Evolutionary conservation across 2,329 filamentous ascomycete genomes (phyloP), one percentile per base, ranked within the genome.

Genomic region (Aschersonia sp.): DNA sequence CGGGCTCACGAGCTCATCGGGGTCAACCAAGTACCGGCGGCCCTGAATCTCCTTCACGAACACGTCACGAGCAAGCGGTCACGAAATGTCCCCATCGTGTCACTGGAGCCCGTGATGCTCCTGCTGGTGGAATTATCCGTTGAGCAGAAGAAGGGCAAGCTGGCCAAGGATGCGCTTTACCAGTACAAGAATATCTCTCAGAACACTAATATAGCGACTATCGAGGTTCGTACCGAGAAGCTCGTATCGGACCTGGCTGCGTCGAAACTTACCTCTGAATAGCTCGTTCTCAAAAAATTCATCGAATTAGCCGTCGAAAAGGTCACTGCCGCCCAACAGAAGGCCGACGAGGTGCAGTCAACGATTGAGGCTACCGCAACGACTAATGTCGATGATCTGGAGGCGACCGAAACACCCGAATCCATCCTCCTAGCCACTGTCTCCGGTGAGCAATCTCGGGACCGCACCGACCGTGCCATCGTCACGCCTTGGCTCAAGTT

Each of bases 181-280:
- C 92, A 95, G 68, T 98, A 98, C 79, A 98, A 98, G 77, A 98
- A 98, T 68, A 97, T 95, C 57, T 90, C 89, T 48, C 92, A 98
- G 68, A 98, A 98, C 72, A 95, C 90, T 58, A 97, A 97, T 64
- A 88, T 98, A 56, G 88, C 81, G 58, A 98, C 92, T 52, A 98
- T 98, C 65, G 92, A 97, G 80, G 84, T 87, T 71, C 42, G 65
- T 60, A 37, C 35, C 12, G 35, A 22, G 47, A 32, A 30, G 46
- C 32, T 44, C 9, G 11, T 30, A n/a, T 5, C 22, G 42, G 22
- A 22, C 22, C 22, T 22, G 22, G 22, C 22, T 22, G 22, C 22
- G 22, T 22, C 22, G 22, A 22, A 39, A 39, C 35, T n/a, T 51
- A 30, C 40, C 22, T 40, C 43, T 4, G 10, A 44, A 55, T 59